Evolutionary conservation across 768 basidiomycete genomes (phyloP).

Genomic region (Naematelia aurantialba): DNA sequence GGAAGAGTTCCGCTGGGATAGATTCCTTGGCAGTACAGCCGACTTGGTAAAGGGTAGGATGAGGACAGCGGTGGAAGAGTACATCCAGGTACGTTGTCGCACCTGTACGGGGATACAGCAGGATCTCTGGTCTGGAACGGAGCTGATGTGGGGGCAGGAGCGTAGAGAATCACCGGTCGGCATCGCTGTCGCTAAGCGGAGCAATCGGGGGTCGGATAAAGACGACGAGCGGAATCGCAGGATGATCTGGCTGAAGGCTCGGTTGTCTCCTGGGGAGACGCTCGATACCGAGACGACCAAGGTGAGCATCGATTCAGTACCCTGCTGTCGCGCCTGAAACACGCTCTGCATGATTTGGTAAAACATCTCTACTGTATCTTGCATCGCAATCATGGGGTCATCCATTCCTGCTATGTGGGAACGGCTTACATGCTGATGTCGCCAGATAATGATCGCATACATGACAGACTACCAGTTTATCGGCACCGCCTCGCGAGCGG

Average conservation of each 20-base stretch:
- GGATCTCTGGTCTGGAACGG: not conserved
- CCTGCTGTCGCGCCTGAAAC: not conserved
- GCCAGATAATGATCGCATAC: conserved; percentile 48
- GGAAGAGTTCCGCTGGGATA: conserved; percentile 42
- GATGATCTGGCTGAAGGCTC: conserved; percentile 34
- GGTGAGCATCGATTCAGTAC: conserved; percentile 10
- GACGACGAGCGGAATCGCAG: conserved; percentile 15
- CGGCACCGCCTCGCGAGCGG: conserved; percentile 45
- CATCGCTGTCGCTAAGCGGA: conserved; percentile 26
- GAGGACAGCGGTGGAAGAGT: conserved; percentile 30
- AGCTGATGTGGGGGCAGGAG: conserved; percentile 26
- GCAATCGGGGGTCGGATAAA: not conserved
- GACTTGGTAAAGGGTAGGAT: conserved; percentile 13
- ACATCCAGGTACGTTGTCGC: conserved; percentile 33
- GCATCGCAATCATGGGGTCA: too few relatives aligned
- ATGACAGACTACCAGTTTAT: conserved; percentile 50
- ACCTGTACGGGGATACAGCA: not conserved
- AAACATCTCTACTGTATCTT: too few relatives aligned
- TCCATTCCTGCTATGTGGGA: too few relatives aligned
- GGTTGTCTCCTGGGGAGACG: conserved; percentile 22
- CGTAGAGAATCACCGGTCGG: conserved; percentile 40
- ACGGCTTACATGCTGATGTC: conserved; percentile 2
- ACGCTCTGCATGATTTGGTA: too few relatives aligned
- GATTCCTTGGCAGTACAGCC: conserved; percentile 22
- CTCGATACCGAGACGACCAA: conserved; percentile 31